These are phyloP conservation scores for Sisymbrium irio DNA, from an alignment of 345 rosid genomes.

Conservation along the genomic window DNA sequence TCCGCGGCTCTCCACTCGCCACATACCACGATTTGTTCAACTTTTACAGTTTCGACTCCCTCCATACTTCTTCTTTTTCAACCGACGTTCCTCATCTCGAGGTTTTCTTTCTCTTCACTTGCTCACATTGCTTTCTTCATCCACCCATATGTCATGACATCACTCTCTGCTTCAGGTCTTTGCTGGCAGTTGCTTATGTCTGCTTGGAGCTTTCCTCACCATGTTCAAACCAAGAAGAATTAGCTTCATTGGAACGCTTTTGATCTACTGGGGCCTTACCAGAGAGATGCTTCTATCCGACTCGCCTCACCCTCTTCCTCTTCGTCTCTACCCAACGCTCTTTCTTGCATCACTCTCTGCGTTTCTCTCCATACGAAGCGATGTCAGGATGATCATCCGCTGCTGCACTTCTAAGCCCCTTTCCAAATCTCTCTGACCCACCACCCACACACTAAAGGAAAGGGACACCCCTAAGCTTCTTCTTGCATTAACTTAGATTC, in stretches of 20 bases:
- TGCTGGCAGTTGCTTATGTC: constrained; percentile 71
- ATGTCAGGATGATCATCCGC: constrained; percentile 53
- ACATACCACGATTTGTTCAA: constrained; percentile 37
- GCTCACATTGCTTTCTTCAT: too few species aligned
- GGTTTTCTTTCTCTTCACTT: constrained; percentile 35
- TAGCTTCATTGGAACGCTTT: constrained; percentile 60
- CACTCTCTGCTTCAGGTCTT: constrained; percentile 42
- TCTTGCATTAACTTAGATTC: constrained; percentile 1
- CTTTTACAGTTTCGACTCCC: constrained; percentile 36
- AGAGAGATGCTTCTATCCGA: constrained; percentile 42
- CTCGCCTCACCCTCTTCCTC: constrained; percentile 15
- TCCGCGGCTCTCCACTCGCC: constrained; percentile 37
- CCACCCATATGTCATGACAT: too few species aligned
- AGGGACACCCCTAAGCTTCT: not conserved
- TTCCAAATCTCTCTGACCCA: constrained; percentile 2
- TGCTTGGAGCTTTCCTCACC: constrained; percentile 67
- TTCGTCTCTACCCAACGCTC: constrained; percentile 46
- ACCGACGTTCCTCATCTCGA: constrained; percentile 54
- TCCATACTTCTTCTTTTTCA: constrained; percentile 24
- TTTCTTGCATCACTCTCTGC: constrained; percentile 50
- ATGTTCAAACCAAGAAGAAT: constrained; percentile 48
- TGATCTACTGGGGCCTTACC: constrained; percentile 60
- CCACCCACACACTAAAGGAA: not conserved
- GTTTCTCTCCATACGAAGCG: constrained; percentile 58
- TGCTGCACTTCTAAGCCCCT: constrained; percentile 35